Conservation (phyloP, 2,329 filamentous ascomycete genomes). For the Colletotrichum salicis region DNA sequence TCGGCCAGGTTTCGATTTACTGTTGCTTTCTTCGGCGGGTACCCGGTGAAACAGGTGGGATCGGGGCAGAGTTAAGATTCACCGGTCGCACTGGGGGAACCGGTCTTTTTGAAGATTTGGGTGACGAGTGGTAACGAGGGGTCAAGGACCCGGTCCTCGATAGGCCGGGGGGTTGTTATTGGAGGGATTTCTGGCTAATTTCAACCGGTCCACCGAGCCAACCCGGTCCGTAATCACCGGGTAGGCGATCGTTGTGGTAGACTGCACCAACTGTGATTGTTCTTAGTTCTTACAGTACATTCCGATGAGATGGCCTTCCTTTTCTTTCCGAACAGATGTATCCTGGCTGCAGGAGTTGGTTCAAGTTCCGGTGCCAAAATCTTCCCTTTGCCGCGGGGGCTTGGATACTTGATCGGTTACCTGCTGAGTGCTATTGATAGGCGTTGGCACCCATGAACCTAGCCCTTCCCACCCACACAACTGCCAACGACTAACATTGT, state of each 20-base stretch:
- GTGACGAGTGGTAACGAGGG: background rate
- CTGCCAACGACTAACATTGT: background rate
- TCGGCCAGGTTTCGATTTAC: background rate
- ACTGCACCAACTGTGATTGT: background rate
- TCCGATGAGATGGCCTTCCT: background rate
- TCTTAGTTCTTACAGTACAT: background rate
- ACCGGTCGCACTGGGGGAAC: conserved; percentile 34
- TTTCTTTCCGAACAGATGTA: background rate
- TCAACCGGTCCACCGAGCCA: conserved; percentile 16
- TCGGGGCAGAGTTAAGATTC: conserved; percentile 8
- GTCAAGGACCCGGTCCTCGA: conserved; percentile 17
- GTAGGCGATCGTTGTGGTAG: background rate
- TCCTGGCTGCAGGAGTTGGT: background rate
- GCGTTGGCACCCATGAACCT: conserved; percentile 21
- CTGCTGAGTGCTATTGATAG: conserved; percentile 10
- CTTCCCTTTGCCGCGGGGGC: background rate
- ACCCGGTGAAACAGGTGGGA: conserved; percentile 23
- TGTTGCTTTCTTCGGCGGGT: conserved; percentile 3
- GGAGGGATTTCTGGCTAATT: conserved; percentile 20
- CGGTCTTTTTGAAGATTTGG: conserved; percentile 14
- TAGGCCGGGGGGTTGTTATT: conserved; percentile 25
- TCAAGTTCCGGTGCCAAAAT: background rate
- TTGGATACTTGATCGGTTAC: conserved; percentile 29
- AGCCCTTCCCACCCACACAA: conserved; percentile 5
- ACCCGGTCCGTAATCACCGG: conserved; percentile 30